Percentiles rank a stretch among this genome's conserved stretches.
phyloP scores from a whole-genome alignment of 345 rosid species.

The Gossypium sturtianum region DNA sequence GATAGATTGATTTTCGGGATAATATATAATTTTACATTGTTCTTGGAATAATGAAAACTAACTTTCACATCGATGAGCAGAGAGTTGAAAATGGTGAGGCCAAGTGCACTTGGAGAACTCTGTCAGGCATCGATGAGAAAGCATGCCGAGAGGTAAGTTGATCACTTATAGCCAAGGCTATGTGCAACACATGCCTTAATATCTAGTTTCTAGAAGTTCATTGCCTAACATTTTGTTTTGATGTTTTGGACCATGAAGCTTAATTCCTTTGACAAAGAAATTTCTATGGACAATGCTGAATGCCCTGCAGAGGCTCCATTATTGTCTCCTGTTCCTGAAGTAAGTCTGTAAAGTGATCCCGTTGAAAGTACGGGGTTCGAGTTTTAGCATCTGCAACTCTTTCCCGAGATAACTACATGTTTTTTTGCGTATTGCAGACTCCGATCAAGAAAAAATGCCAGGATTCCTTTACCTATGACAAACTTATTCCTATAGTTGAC shows the following conservation, averaged over 20 bases:
- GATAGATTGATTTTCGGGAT: not conserved
- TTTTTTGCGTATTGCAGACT: not conserved
- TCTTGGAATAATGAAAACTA: not conserved
- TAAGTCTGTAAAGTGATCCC: constrained; percentile 15
- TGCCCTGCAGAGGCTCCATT: constrained; percentile 3
- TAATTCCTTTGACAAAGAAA: constrained; percentile 15
- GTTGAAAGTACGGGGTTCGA: too few species aligned
- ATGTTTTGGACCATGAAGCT: constrained; percentile 20
- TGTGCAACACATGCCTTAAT: not conserved
- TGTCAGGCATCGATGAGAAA: constrained; percentile 47
- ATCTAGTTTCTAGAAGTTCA: not conserved
- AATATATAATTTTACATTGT: not conserved
- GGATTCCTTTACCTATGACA: not conserved
- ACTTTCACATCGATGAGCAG: constrained; percentile 22
- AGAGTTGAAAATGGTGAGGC: constrained; percentile 70
- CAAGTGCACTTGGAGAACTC: constrained; percentile 38
- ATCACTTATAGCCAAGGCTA: not conserved
- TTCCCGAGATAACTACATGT: not conserved
- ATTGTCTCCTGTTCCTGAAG: constrained; percentile 25
- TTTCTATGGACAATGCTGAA: not conserved
- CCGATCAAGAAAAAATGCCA: not conserved
- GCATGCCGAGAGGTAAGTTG: constrained; percentile 22
- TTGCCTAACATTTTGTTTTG: constrained; percentile 4
- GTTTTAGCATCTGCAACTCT: not conserved
- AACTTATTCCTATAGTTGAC: constrained; percentile 2